A percentile compares a stretch with the other conserved stretches of the same genome.
Conservation (phyloP, 352 stramenopile species). For the Phytopythium litorale region DNA sequence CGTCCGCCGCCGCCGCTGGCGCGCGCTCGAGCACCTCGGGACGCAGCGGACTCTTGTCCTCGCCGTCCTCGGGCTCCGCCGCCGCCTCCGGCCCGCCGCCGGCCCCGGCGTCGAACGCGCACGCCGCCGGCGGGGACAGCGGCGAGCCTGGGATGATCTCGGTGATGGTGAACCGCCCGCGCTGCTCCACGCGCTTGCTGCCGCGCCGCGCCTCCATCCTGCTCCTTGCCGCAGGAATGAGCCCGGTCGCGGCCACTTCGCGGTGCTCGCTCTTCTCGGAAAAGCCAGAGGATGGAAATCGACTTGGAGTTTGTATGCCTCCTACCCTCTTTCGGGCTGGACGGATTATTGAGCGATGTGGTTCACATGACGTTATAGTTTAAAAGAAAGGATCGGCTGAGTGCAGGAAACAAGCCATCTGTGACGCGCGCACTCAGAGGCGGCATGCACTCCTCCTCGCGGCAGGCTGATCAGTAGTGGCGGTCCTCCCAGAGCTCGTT, state of each 20-base stretch:
- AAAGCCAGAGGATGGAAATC: background rate
- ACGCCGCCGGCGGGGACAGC: constrained; percentile 22
- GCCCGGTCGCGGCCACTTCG: background rate
- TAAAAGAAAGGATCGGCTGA: too few species aligned
- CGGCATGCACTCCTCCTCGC: background rate
- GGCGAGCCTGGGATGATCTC: constrained; percentile 64
- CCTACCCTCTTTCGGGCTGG: background rate
- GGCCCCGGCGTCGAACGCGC: constrained; percentile 18
- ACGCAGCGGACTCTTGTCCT: constrained; percentile 7
- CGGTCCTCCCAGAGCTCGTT: constrained; percentile 65
- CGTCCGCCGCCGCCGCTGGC: constrained; percentile 2
- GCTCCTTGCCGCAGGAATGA: background rate
- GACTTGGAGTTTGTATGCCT: background rate
- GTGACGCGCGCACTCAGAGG: too few species aligned
- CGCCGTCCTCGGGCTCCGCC: constrained; percentile 8
- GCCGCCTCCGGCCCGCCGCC: constrained; percentile 14
- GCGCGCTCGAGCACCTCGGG: background rate
- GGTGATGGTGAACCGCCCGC: constrained; percentile 81
- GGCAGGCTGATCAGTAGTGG: background rate
- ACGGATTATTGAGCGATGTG: too few species aligned
- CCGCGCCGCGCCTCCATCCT: constrained; percentile 28
- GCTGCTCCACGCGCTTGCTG: constrained; percentile 60
- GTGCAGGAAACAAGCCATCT: too few species aligned
- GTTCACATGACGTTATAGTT: too few species aligned
- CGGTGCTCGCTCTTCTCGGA: background rate